Conservation (phyloP, 2,329 filamentous ascomycete genomes). For the Pseudocercospora pini-densiflorae region DNA sequence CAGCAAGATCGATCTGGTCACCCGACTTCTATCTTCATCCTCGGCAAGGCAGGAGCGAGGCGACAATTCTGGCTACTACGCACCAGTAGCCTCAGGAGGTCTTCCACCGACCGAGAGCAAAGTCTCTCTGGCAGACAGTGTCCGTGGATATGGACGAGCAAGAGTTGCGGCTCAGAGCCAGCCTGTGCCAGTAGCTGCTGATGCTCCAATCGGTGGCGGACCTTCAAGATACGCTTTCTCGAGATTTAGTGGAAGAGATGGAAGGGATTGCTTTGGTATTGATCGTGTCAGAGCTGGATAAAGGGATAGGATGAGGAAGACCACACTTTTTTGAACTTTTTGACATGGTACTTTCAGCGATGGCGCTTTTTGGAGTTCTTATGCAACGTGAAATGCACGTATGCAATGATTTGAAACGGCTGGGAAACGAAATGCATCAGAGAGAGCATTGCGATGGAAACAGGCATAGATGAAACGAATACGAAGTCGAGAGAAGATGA, state of each 20-base stretch:
- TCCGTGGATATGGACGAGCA: slow-evolving; percentile 40
- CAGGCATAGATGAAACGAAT: background rate
- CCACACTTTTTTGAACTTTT: too few species aligned
- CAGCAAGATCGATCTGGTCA: slow-evolving; percentile 70
- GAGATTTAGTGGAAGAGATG: slow-evolving; percentile 62
- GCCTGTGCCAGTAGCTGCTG: background rate
- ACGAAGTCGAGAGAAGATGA: background rate
- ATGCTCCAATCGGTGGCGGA: slow-evolving; percentile 4
- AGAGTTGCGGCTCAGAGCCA: slow-evolving; percentile 19
- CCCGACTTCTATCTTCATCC: slow-evolving; percentile 63
- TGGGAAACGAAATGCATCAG: background rate
- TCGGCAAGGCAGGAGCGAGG: slow-evolving; percentile 54
- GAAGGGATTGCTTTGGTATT: slow-evolving; percentile 63
- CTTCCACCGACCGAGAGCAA: slow-evolving; percentile 31
- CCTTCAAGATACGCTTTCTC: slow-evolving; percentile 59
- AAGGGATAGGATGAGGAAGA: background rate
- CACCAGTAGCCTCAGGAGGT: slow-evolving; percentile 30
- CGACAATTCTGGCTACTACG: slow-evolving; percentile 22
- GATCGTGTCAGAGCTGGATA: slow-evolving; percentile 54
- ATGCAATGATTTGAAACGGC: background rate
- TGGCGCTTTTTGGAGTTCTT: background rate
- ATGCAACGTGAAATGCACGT: background rate
- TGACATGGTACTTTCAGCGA: background rate
- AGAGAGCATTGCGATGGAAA: background rate
- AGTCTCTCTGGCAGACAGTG: slow-evolving; percentile 36